Evolutionary conservation across 306 rosid species (phyloP).

Genomic region (Sindora glabra): DNA sequence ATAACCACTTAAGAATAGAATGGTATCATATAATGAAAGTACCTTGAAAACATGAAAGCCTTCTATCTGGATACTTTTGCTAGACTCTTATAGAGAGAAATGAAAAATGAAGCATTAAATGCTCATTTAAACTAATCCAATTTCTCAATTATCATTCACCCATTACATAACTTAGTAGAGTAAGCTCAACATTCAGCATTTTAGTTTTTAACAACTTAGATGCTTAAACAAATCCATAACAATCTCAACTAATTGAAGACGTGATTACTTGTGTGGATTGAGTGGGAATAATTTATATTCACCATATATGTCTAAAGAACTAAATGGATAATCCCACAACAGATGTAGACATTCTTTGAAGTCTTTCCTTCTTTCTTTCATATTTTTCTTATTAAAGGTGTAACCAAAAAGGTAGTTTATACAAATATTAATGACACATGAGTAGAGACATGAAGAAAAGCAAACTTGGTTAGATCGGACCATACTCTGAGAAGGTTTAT

Average conservation of each 20-base stretch:
- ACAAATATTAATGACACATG: background rate
- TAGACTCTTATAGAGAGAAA: conserved; percentile 63
- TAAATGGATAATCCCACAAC: too few relatives aligned
- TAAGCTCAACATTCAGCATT: background rate
- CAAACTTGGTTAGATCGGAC: conserved; percentile 6
- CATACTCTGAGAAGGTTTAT: conserved; percentile 96
- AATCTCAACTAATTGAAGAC: background rate
- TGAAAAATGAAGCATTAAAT: background rate
- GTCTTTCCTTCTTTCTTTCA: too few relatives aligned
- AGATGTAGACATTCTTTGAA: background rate
- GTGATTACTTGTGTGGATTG: too few relatives aligned
- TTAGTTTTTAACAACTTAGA: background rate
- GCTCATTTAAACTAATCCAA: background rate
- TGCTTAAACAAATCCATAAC: too few relatives aligned
- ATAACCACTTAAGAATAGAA: background rate
- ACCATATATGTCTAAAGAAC: too few relatives aligned
- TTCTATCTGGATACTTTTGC: conserved; percentile 96
- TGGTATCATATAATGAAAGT: conserved; percentile 3
- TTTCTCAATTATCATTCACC: background rate
- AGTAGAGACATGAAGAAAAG: conserved; percentile 4
- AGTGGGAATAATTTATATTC: too few relatives aligned
- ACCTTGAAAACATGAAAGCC: conserved; percentile 99
- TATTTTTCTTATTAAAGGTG: too few relatives aligned
- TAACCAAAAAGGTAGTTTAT: background rate
- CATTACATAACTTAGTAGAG: background rate